Evolutionary conservation across 208 protist species (phyloP), one percentile per base, ranked within the genome.

Genomic region (Leishmania arabica): DNA sequence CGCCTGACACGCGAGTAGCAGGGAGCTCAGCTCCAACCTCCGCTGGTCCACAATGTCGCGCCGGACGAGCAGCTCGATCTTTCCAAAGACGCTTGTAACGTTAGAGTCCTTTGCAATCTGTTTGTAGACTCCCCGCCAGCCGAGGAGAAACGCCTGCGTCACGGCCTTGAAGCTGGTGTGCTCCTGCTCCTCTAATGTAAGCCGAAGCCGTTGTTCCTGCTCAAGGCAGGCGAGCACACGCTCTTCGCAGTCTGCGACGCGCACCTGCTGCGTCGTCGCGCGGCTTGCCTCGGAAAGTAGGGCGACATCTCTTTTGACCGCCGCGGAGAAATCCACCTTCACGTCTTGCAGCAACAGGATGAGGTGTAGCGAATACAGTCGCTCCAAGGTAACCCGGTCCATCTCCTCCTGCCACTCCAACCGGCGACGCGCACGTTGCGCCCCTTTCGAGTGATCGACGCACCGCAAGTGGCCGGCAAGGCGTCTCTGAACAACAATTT

Each of bases 11-110:
- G 75, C 60, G 31, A 84, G 74, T 53, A 73, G 21, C 71, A 95
- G 40, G 42, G 80, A 72, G 42, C 80, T 75, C 74, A 92, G 84
- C 19, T 78, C 90, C 68, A 82, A 54, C 53, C 90, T 82, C 80
- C 88, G 86, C 82, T 92, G 88, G 62, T 93, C 90, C 54, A 84
- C 83, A 31, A 96, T 76, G 54, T 88, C 89, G 34, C 83, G 84
- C 19, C 92, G 81, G 70, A 93, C 86, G 42, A 94, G 88, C 9
- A 93, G 72, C 77, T 96, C 90, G 21, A 96, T 77, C 54, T 86
- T 79, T 49, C 84, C n/a, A 45, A 95, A 71, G 72, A 92, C 81
- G n/a, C n/a, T 54, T 17, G 71, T 47, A 2, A 86, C 69, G n/a
- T 86, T 89, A 1, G 82, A 80, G 31, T 77, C 78, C 6, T 77